Base-by-base conservation (phyloP, 768 basidiomycete genomes). In the Termitomyces sp. region DNA sequence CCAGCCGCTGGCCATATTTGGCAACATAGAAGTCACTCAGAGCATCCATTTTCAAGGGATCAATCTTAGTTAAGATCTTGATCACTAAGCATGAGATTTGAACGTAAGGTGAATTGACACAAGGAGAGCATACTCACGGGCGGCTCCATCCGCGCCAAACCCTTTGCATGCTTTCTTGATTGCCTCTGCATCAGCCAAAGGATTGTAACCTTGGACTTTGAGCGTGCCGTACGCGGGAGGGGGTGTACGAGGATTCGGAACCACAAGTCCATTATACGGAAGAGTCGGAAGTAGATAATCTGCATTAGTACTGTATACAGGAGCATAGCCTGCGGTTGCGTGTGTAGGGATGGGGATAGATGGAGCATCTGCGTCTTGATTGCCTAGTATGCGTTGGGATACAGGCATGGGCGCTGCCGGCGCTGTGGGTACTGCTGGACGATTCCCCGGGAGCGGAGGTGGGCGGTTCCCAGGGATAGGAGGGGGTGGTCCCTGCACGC, bases 131-230 rank as follows among this genome's bases (percentile, higher is more conserved):
- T 26, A 67, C 70, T 54, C 49, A 71, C 72, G 55, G 22, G 62
- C 55, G n/a, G 57, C 63, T 43, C 73, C 71, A 57, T 74, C 64
- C 5, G 61, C 61, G 11, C 61, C 58, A 44, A 63, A 67, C 17
- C 66, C 64, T 49, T 64, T 65, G 26, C 65, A 68, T 6, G 69
- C 66, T 24, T 67, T 68, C 52, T 58, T 58, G 24, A 76, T 62
- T 6, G 57, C 56, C 17, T 69, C 69, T n/a, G 68, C 70, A 47
- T 73, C 72, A 15, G 53, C 35, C 35, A 60, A 53, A 3, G 74
- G 72, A 49, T 71, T 61, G 47, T 71, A 74, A 15, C 71, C 71
- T 1, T 59, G 64, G n/a, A 71, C 65, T 56, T 71, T 69, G 58
- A 62, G 47, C 12, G 58, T 56, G 7, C 65, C 62, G 32, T 54